These are phyloP conservation scores for Fusarium globosum DNA, from an alignment of 2,329 filamentous ascomycete genomes.

Conservation along the genomic window DNA sequence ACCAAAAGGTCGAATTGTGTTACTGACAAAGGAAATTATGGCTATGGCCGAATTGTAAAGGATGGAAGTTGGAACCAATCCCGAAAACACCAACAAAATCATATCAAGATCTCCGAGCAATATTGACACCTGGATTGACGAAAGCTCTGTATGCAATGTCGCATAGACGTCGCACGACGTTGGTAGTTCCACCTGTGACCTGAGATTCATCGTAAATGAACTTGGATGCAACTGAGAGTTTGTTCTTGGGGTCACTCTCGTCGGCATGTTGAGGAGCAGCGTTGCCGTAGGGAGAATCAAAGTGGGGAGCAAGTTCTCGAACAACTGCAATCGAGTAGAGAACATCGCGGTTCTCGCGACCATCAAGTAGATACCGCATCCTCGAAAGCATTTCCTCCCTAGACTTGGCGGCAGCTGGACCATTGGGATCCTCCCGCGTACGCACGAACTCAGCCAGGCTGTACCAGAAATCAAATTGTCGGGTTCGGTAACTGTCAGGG, in stretches of 20 bases:
- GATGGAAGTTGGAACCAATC: neutral
- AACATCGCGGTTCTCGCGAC: conserved; percentile 87
- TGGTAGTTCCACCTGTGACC: conserved; percentile 75
- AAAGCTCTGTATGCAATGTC: conserved; percentile 73
- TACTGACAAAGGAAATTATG: conserved; percentile 40
- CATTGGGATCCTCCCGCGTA: conserved; percentile 66
- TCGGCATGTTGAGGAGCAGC: conserved; percentile 69
- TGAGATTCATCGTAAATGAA: conserved; percentile 75
- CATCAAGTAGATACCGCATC: conserved; percentile 78
- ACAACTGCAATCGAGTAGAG: conserved; percentile 89
- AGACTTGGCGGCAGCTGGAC: conserved; percentile 56
- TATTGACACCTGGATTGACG: conserved; percentile 63
- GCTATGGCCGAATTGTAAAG: neutral
- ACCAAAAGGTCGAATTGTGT: conserved; percentile 8
- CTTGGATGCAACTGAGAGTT: conserved; percentile 75
- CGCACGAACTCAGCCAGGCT: conserved; percentile 75
- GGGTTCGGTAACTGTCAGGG: conserved; percentile 64
- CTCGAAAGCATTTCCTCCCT: conserved; percentile 74
- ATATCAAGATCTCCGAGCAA: conserved; percentile 47
- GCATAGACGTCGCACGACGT: conserved; percentile 76
- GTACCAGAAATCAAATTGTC: conserved; percentile 86
- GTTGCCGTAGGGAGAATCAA: conserved; percentile 67
- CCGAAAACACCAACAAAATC: neutral
- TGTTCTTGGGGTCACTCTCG: conserved; percentile 74
- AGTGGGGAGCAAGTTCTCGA: conserved; percentile 76